Conservation (phyloP, 768 basidiomycete species). For the Podaxis sp. region DNA sequence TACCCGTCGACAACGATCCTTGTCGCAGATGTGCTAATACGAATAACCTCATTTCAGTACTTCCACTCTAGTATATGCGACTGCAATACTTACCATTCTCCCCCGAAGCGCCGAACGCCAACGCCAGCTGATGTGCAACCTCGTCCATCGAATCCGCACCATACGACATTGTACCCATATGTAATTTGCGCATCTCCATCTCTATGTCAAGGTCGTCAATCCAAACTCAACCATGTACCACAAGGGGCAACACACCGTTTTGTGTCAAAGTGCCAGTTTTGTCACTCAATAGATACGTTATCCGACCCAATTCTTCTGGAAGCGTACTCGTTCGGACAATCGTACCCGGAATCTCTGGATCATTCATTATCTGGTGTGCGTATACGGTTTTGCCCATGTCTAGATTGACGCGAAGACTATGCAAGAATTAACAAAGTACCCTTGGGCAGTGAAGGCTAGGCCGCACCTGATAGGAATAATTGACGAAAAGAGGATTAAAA, state of each 20-base stretch:
- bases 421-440: not conserved
- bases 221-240: not conserved
- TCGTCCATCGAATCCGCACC: constrained; percentile 99
- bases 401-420: constrained; percentile 94
- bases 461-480: constrained; percentile 97
- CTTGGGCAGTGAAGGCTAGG: not conserved
- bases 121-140: constrained; percentile 85
- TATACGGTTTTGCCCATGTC: constrained; percentile 99
- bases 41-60: not conserved
- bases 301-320: constrained; percentile 93
- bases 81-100: constrained; percentile 43
- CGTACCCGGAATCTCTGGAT: constrained; percentile 88
- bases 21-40: constrained; percentile 41
- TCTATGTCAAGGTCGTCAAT: not conserved
- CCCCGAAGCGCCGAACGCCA: constrained; percentile 70
- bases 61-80: not conserved
- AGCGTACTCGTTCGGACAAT: constrained; percentile 97
- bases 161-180: constrained; percentile 98
- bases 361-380: constrained; percentile 92
- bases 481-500: constrained; percentile 96
- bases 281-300: constrained; percentile 94
- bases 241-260: constrained; percentile 62
- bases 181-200: constrained; percentile 91
- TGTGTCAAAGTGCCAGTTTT: constrained; percentile 98
- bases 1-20: constrained; percentile 68